Evolutionary conservation across 2,329 filamentous ascomycete genomes (phyloP).

Genomic region (Exophiala mesophila): DNA sequence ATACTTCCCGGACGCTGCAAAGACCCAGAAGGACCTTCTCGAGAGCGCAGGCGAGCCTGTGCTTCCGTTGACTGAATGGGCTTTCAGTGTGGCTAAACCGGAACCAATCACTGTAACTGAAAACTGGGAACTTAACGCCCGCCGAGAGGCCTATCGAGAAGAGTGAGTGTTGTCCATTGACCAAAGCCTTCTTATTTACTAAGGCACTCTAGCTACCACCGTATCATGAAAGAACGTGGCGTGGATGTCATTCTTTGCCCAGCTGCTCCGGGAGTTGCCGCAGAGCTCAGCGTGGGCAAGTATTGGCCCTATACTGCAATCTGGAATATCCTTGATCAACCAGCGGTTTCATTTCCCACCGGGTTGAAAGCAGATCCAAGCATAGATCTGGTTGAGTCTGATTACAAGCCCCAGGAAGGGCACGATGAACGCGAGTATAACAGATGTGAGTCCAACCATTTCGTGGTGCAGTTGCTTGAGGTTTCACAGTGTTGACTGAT

Average conservation of each 20-base stretch:
- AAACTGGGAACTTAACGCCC: slow-evolving; percentile 29
- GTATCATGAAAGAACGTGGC: slow-evolving; percentile 43
- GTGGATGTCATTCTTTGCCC: slow-evolving; percentile 46
- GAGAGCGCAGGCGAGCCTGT: slow-evolving; percentile 53
- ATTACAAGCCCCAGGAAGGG: slow-evolving; percentile 31
- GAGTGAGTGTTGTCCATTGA: slow-evolving; percentile 40
- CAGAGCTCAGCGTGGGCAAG: slow-evolving; percentile 47
- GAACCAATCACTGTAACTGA: slow-evolving; percentile 38
- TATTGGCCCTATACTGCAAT: slow-evolving; percentile 63
- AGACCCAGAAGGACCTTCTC: slow-evolving; percentile 49
- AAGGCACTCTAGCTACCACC: slow-evolving; percentile 35
- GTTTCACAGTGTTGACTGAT: slow-evolving; percentile 5
- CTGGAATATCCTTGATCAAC: slow-evolving; percentile 67
- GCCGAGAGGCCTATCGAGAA: slow-evolving; percentile 49
- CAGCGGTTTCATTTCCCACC: slow-evolving; percentile 55
- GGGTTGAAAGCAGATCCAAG: slow-evolving; percentile 37
- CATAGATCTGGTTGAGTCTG: slow-evolving; percentile 8
- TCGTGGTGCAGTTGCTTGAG: not conserved
- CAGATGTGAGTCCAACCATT: slow-evolving; percentile 29
- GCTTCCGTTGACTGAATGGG: slow-evolving; percentile 54
- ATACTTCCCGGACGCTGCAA: slow-evolving; percentile 58
- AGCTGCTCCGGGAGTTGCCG: slow-evolving; percentile 50
- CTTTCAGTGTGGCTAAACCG: slow-evolving; percentile 38
- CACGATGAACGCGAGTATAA: slow-evolving; percentile 40
- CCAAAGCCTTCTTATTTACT: slow-evolving; percentile 32